Evolutionary conservation across 1,284 basidiomycete species (phyloP).

Genomic region (Ganoderma lucidum): DNA sequence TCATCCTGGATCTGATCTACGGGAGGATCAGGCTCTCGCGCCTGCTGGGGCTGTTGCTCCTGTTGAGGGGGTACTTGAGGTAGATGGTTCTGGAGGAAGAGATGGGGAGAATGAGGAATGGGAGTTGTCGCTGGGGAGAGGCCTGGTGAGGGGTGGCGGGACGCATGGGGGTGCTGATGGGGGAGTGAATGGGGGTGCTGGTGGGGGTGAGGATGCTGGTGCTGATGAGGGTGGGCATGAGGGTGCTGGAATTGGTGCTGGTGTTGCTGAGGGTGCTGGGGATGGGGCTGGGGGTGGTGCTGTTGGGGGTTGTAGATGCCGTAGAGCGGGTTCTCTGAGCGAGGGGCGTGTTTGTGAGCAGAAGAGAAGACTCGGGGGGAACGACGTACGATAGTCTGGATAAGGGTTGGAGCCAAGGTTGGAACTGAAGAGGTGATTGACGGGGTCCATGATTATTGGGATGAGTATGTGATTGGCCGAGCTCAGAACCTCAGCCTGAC

Average conservation of each 20-base stretch:
- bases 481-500: slow-evolving; percentile 24
- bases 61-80: slow-evolving; percentile 27
- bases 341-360: slow-evolving; percentile 1
- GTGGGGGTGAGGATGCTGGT: slow-evolving; percentile 30
- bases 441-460: slow-evolving; percentile 60
- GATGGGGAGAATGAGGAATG: slow-evolving; percentile 35
- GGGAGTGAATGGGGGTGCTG: slow-evolving; percentile 30
- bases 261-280: slow-evolving; percentile 28
- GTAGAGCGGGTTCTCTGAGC: slow-evolving; percentile 28
- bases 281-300: slow-evolving; percentile 35
- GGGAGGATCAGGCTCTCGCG: slow-evolving; percentile 38
- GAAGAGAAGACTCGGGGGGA: slow-evolving; percentile 11
- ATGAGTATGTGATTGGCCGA: slow-evolving; percentile 44
- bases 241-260: slow-evolving; percentile 25
- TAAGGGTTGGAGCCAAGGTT: slow-evolving; percentile 48
- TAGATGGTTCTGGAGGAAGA: slow-evolving; percentile 39
- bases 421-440: slow-evolving; percentile 70
- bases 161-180: slow-evolving; percentile 35
- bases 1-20: slow-evolving; percentile 47
- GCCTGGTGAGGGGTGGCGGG: slow-evolving; percentile 40
- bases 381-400: slow-evolving; percentile 51
- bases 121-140: slow-evolving; percentile 37
- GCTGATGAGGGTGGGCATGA: slow-evolving; percentile 21
- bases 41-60: slow-evolving; percentile 31
- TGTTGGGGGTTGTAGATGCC: slow-evolving; percentile 41